Percentiles rank a stretch among this genome's conserved stretches.
Conservation (phyloP, 2,329 filamentous ascomycete species). For the Fusarium clavum region DNA sequence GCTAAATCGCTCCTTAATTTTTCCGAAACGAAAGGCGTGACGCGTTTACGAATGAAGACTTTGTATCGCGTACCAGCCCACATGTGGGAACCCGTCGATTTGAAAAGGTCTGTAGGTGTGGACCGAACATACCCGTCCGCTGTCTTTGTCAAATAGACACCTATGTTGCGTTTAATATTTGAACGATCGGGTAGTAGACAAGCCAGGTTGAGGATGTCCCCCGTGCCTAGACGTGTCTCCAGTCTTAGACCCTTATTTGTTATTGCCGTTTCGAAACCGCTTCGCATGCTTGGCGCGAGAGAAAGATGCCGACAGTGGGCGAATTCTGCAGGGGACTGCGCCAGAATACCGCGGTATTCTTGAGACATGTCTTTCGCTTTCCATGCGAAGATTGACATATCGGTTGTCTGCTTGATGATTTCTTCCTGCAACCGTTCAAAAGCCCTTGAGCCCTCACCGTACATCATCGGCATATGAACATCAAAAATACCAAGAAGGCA, state of each 20-base stretch:
- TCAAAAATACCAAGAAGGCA: constrained; percentile 15
- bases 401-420: constrained; percentile 20
- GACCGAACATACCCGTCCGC: constrained; percentile 8
- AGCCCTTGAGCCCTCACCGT: constrained; percentile 17
- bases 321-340: not conserved
- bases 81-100: not conserved
- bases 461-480: constrained; percentile 26
- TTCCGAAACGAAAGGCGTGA: not conserved
- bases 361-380: not conserved
- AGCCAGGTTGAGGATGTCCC: not conserved
- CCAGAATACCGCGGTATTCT: not conserved
- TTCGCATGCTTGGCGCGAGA: not conserved
- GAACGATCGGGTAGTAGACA: not conserved
- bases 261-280: not conserved
- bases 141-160: not conserved
- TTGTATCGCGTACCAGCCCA: not conserved
- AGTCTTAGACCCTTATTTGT: constrained; percentile 8
- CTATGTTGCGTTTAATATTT: fast-evolving
- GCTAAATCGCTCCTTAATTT: not conserved
- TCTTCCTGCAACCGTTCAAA: constrained; percentile 24
- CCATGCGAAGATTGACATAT: constrained; percentile 27
- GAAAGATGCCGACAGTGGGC: not conserved
- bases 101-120: not conserved
- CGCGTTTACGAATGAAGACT: constrained; percentile 1
- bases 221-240: not conserved